A percentile compares a stretch with the other conserved stretches of the same genome.
These are phyloP conservation scores for Fraxinus latifolia DNA, from an alignment of 305 asterid genomes.

Conservation along the genomic window DNA sequence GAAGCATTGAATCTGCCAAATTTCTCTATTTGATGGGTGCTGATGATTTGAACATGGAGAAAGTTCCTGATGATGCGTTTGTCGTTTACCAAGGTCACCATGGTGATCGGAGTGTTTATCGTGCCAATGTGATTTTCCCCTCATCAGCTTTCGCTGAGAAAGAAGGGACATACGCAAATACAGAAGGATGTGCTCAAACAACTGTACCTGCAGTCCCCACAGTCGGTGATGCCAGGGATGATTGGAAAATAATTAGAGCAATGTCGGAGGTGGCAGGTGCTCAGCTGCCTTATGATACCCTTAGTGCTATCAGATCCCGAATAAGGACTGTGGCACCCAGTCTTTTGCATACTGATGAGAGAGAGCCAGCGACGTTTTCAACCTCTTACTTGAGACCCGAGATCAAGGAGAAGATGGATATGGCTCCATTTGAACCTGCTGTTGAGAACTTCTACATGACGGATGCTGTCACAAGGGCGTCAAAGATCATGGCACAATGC, in stretches of 20 bases:
- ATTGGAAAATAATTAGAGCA: slow-evolving; percentile 89
- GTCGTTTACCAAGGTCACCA: slow-evolving; percentile 99
- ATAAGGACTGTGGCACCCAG: slow-evolving; percentile 81
- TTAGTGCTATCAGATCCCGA: slow-evolving; percentile 59
- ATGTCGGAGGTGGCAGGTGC: slow-evolving; percentile 76
- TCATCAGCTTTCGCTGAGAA: slow-evolving; percentile 89
- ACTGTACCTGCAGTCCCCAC: slow-evolving; percentile 97
- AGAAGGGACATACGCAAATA: slow-evolving; percentile 84
- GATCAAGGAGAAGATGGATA: slow-evolving; percentile 42
- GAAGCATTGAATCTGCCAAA: slow-evolving; percentile 69
- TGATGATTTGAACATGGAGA: slow-evolving; percentile 74
- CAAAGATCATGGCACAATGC: slow-evolving; percentile 98
- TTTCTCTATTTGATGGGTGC: slow-evolving; percentile 92
- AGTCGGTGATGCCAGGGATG: slow-evolving; percentile 93
- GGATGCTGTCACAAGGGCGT: slow-evolving; percentile 82
- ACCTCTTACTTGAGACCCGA: slow-evolving; percentile 68
- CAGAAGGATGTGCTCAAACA: slow-evolving; percentile 86
- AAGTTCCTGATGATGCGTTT: slow-evolving; percentile 74
- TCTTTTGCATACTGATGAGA: slow-evolving; percentile 69
- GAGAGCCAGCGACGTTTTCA: slow-evolving; percentile 69
- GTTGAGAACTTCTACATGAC: slow-evolving; percentile 93
- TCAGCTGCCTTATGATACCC: slow-evolving; percentile 56
- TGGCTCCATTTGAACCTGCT: slow-evolving; percentile 52
- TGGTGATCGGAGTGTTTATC: slow-evolving; percentile 83
- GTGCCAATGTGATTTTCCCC: slow-evolving; percentile 85